Percentiles rank a stretch among this genome's conserved stretches.
These are phyloP conservation scores for Thermoascus crustaceus DNA, from an alignment of 2,329 filamentous ascomycete species.

Conservation along the genomic window DNA sequence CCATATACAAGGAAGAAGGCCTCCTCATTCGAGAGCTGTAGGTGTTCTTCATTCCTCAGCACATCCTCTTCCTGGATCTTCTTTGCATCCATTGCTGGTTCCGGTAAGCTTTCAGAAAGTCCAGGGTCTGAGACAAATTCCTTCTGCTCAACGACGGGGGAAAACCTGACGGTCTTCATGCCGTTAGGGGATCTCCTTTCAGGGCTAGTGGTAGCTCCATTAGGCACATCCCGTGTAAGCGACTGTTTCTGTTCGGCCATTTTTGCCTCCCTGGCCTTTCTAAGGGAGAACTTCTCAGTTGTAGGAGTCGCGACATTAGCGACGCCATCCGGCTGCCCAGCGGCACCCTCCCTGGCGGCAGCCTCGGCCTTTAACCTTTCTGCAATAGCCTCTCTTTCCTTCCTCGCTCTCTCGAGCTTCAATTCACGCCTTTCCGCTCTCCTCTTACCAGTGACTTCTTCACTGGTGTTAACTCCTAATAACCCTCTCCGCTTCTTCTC, in stretches of 20 bases:
- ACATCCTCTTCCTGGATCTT: constrained; percentile 17
- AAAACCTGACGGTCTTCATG: constrained; percentile 62
- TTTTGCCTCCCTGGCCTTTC: constrained; percentile 25
- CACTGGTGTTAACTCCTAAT: constrained; percentile 61
- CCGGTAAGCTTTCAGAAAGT: constrained; percentile 9
- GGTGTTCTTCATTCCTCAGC: constrained; percentile 61
- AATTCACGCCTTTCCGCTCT: constrained; percentile 72
- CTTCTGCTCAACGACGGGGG: constrained; percentile 57
- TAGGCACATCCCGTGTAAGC: constrained; percentile 10
- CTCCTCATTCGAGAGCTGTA: constrained; percentile 87
- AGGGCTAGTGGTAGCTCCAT: constrained; percentile 4
- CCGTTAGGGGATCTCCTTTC: constrained; percentile 11
- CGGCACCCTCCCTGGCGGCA: constrained; percentile 21
- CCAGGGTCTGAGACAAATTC: constrained; percentile 41
- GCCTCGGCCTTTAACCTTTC: constrained; percentile 55
- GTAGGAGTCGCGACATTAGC: constrained; percentile 12
- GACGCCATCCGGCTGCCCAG: constrained; percentile 9
- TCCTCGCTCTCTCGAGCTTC: constrained; percentile 86
- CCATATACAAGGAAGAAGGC: constrained; percentile 82
- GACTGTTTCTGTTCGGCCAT: constrained; percentile 15
- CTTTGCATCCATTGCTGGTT: constrained; percentile 7
- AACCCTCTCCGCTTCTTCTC: constrained; percentile 66
- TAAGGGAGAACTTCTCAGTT: constrained; percentile 27
- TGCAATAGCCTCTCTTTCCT: constrained; percentile 76
- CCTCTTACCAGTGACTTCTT: constrained; percentile 68